Conservation (phyloP, 495 filamentous ascomycete genomes). For the Penicillium coprophilum region DNA sequence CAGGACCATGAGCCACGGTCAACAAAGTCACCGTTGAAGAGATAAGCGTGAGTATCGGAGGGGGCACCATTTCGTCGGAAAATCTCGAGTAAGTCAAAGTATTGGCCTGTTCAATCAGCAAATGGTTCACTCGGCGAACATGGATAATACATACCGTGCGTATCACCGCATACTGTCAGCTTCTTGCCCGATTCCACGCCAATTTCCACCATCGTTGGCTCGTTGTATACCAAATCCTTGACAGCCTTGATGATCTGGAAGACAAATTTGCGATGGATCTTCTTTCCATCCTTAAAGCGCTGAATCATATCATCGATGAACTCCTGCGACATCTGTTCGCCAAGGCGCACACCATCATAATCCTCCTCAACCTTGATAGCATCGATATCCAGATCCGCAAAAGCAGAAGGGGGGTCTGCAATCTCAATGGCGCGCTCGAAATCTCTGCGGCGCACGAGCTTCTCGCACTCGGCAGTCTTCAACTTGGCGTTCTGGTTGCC, state of each 20-base stretch:
- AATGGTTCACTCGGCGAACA: background rate
- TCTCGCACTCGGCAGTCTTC: constrained; percentile 88
- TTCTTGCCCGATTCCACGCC: constrained; percentile 71
- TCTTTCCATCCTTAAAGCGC: constrained; percentile 94
- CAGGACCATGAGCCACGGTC: constrained; percentile 97
- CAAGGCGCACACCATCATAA: constrained; percentile 84
- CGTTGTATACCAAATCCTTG: constrained; percentile 82
- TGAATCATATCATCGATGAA: constrained; percentile 97
- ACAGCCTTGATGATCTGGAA: constrained; percentile 93
- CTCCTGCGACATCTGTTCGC: constrained; percentile 85
- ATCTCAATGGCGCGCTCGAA: constrained; percentile 96
- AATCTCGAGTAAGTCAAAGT: constrained; percentile 93
- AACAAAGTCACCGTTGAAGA: constrained; percentile 99
- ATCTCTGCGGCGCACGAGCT: constrained; percentile 82
- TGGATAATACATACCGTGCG: constrained; percentile 66
- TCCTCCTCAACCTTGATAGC: constrained; percentile 73
- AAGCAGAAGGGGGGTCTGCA: constrained; percentile 83
- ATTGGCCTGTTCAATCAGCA: constrained; percentile 67
- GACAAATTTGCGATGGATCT: constrained; percentile 92
- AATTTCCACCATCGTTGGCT: constrained; percentile 97
- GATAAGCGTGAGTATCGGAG: constrained; percentile 79
- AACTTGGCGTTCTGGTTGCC: constrained; percentile 85
- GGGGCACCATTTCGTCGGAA: constrained; percentile 90
- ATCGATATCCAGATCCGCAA: constrained; percentile 86
- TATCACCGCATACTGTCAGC: constrained; percentile 96